Evolutionary conservation across 768 basidiomycete species (phyloP).

Genomic region (Lactarius trivialis): DNA sequence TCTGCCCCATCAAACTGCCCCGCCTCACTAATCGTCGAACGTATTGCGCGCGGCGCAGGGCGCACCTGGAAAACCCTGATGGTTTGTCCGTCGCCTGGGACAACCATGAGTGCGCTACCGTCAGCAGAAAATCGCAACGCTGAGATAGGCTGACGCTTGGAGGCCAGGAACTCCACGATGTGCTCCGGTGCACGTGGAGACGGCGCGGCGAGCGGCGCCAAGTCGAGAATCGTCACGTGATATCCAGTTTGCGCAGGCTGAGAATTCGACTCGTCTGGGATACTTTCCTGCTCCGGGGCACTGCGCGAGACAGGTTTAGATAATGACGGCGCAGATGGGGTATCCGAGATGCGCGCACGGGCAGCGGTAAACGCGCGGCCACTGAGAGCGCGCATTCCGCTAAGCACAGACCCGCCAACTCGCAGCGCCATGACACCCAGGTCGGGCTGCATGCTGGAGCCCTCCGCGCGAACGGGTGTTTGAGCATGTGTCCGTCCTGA

Average conservation of each 20-base stretch:
- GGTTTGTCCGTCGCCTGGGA: slow-evolving; percentile 49
- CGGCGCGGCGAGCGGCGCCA: slow-evolving; percentile 32
- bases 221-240: slow-evolving; percentile 53
- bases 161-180: slow-evolving; percentile 45
- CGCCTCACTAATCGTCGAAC: neutral
- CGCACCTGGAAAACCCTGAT: slow-evolving; percentile 43
- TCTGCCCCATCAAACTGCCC: slow-evolving; percentile 1
- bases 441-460: slow-evolving; percentile 37
- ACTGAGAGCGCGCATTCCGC: slow-evolving; percentile 56
- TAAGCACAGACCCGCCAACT: slow-evolving; percentile 55
- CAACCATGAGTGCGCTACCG: slow-evolving; percentile 46
- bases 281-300: slow-evolving; percentile 25
- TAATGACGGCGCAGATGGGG: neutral
- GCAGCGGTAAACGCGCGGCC: slow-evolving; percentile 53
- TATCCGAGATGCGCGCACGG: slow-evolving; percentile 18
- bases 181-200: slow-evolving; percentile 28
- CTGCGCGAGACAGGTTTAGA: slow-evolving; percentile 34
- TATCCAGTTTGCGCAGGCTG: slow-evolving; percentile 21
- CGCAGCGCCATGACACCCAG: slow-evolving; percentile 49
- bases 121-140: slow-evolving; percentile 46
- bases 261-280: neutral
- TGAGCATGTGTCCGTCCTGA: slow-evolving; percentile 22
- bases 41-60: slow-evolving; percentile 26
- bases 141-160: slow-evolving; percentile 42
- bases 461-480: slow-evolving; percentile 12